Conservation (phyloP, 805 yeast genomes). For the Ascoidea asiatica region DNA sequence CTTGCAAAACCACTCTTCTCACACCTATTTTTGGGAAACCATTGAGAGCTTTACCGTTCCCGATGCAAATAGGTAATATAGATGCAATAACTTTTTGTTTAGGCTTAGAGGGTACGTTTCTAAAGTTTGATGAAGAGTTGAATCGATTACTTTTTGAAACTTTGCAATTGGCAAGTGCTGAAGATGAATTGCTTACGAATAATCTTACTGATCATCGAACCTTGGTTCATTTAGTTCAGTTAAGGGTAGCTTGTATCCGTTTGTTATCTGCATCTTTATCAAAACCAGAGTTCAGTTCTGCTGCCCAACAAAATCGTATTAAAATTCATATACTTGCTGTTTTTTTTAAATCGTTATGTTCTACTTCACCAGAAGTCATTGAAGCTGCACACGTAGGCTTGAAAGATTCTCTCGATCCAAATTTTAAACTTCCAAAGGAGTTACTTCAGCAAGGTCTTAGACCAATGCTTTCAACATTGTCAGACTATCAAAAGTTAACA, state of each 20-base stretch:
- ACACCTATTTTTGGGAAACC: conserved; percentile 97
- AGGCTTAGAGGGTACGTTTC: conserved; percentile 64
- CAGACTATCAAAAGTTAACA: conserved; percentile 84
- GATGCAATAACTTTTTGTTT: conserved; percentile 94
- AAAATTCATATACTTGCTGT: conserved; percentile 82
- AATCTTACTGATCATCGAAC: conserved; percentile 78
- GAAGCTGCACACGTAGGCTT: conserved; percentile 90
- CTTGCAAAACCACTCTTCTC: conserved; percentile 68
- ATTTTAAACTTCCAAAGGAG: conserved; percentile 85
- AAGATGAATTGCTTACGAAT: conserved; percentile 87
- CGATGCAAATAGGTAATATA: conserved; percentile 97
- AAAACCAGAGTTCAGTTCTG: conserved; percentile 70
- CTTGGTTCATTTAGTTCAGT: conserved; percentile 72
- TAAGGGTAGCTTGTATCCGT: conserved; percentile 82
- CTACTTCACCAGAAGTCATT: conserved; percentile 73
- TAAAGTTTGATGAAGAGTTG: conserved; percentile 81
- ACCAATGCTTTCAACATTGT: conserved; percentile 89
- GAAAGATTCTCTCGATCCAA: conserved; percentile 69
- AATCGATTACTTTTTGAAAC: conserved; percentile 81
- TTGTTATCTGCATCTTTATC: conserved; percentile 72
- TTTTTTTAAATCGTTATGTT: conserved; percentile 84
- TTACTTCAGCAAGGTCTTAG: conserved; percentile 87
- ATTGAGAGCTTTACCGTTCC: conserved; percentile 88
- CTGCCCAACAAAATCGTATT: conserved; percentile 55
- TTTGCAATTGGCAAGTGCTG: conserved; percentile 90